Evolutionary conservation across 225 moss, liverwort and hornwort genomes (phyloP).

Genomic region (Asterella californica): DNA sequence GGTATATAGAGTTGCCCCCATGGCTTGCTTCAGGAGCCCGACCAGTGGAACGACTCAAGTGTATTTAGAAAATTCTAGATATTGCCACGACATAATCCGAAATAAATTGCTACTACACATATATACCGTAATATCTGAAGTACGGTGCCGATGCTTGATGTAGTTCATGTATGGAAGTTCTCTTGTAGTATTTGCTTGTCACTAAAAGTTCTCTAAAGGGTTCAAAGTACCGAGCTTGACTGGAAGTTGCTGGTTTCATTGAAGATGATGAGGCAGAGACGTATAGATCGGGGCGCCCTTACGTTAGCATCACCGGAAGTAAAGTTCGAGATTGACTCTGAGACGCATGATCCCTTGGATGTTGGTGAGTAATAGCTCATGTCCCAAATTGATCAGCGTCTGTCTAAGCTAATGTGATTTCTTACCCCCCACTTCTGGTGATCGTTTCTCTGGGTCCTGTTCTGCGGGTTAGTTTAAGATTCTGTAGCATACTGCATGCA

Average conservation of each 20-base stretch:
- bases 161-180: background rate
- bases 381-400: background rate
- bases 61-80: no score
- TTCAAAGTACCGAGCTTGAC: no score
- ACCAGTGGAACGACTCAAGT: no score
- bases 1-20: no score
- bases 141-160: no score
- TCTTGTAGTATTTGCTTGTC: background rate
- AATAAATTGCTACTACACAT: no score
- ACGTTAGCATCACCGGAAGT: conserved; percentile 99
- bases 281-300: conserved; percentile 90
- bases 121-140: no score
- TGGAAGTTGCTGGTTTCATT: background rate
- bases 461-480: no score
- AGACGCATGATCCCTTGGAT: conserved; percentile 98
- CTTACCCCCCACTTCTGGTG: background rate
- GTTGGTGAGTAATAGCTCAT: conserved; percentile 55
- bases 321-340: conserved; percentile 99
- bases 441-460: no score
- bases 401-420: background rate
- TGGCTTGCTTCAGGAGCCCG: no score
- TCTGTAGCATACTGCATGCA: no score
- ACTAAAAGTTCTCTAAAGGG: background rate
- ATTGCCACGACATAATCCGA: no score
- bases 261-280: conserved; percentile 89